phyloP scores from a whole-genome alignment of 495 filamentous ascomycete species.

The Penicillium ochrochloron region DNA sequence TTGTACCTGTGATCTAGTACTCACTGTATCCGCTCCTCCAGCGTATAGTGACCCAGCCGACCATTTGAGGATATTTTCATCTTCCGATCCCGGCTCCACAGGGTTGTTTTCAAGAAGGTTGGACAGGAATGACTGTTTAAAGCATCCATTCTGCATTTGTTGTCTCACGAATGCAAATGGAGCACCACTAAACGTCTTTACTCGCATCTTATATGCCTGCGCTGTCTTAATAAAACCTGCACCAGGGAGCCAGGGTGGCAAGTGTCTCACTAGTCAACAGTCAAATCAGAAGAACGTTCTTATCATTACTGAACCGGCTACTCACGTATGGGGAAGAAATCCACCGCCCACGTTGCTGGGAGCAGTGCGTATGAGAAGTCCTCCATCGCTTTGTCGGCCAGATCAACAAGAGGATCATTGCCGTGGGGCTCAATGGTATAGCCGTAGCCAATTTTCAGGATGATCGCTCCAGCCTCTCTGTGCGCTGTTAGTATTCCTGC shows the following conservation, averaged over 20 bases:
- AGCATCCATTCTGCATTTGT: conserved; percentile 40
- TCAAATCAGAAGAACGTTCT: background rate
- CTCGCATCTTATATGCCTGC: conserved; percentile 30
- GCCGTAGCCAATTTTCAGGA: conserved; percentile 54
- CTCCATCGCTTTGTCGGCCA: conserved; percentile 42
- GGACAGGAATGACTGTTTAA: conserved; percentile 44
- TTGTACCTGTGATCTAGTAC: background rate
- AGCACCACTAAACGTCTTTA: conserved; percentile 31
- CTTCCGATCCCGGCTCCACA: conserved; percentile 28
- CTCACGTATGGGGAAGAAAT: conserved; percentile 41
- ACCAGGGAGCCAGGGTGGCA: conserved; percentile 56
- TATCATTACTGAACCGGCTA: background rate
- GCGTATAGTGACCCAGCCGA: conserved; percentile 57
- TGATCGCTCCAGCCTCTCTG: conserved; percentile 46
- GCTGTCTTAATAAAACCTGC: conserved; percentile 47
- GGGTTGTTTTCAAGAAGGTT: conserved; percentile 35
- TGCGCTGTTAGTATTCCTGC: background rate
- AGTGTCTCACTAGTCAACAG: conserved; percentile 33
- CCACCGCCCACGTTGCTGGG: conserved; percentile 49
- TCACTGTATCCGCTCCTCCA: conserved; percentile 56
- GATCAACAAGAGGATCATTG: conserved; percentile 48
- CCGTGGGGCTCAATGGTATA: conserved; percentile 49
- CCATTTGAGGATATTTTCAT: conserved; percentile 45
- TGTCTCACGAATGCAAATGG: conserved; percentile 52
- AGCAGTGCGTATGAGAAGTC: conserved; percentile 42